Evolutionary conservation across 2,329 filamentous ascomycete genomes (phyloP).

Genomic region (Peltaster fructicola): DNA sequence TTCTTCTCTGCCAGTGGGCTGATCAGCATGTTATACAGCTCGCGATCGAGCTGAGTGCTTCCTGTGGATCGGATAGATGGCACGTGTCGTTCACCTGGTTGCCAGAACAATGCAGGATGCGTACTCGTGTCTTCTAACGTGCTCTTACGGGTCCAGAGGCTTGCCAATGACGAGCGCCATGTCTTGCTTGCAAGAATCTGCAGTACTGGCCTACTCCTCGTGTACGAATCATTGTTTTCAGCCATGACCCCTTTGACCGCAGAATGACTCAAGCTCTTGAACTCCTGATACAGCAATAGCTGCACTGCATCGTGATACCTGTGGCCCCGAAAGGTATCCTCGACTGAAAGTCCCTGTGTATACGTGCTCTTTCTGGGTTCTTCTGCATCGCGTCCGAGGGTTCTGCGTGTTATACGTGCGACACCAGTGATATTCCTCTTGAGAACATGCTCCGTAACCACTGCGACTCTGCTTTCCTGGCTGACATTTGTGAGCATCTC

Average conservation of each 20-base stretch:
- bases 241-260: constrained; percentile 64
- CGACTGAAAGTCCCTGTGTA: no score
- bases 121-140: constrained; percentile 31
- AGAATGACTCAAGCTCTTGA: constrained; percentile 54
- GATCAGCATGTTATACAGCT: constrained; percentile 29
- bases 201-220: constrained; percentile 51
- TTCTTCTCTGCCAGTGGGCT: constrained; percentile 23
- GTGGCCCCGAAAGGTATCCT: constrained; percentile 49
- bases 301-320: constrained; percentile 54
- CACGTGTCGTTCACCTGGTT: constrained; percentile 36
- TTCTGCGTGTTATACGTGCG: no score
- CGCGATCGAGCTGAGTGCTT: constrained; percentile 36
- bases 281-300: constrained; percentile 53
- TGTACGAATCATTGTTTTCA: constrained; percentile 65
- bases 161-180: constrained; percentile 56
- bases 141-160: constrained; percentile 51
- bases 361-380: no score
- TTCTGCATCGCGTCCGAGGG: no score
- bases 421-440: no score
- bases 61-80: constrained; percentile 50
- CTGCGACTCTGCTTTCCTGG: constrained; percentile 56
- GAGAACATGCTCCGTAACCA: constrained; percentile 60
- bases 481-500: constrained; percentile 63
- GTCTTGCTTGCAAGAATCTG: constrained; percentile 52
- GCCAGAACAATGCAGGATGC: constrained; percentile 48